Evolutionary conservation across 768 basidiomycete species (phyloP).

Genomic region (Kwoniella heveanensis): DNA sequence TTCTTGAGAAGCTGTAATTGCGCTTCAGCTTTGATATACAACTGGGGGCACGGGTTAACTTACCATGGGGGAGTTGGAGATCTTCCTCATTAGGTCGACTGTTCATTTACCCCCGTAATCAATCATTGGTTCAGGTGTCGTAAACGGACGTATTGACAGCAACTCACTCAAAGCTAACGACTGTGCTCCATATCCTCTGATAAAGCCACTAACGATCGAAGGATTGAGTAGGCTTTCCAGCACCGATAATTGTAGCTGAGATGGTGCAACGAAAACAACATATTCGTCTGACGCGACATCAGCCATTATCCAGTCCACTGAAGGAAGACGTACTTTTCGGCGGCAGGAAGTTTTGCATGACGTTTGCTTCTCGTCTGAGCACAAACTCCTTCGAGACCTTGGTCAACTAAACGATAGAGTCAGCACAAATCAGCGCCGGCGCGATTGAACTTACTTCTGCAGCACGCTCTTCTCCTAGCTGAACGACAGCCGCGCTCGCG

Average conservation of each 20-base stretch:
- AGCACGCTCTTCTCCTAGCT: constrained; percentile 74
- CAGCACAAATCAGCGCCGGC: too few relatives aligned
- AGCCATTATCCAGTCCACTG: not conserved
- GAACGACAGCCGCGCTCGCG: constrained; percentile 69
- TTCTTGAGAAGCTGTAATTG: constrained; percentile 32
- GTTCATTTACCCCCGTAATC: too few relatives aligned
- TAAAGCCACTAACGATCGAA: constrained; percentile 68
- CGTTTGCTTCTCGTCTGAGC: constrained; percentile 78
- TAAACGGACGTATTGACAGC: not conserved
- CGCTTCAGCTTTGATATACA: too few relatives aligned
- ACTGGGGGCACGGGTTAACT: too few relatives aligned
- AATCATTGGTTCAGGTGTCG: too few relatives aligned
- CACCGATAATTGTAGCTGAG: constrained; percentile 75
- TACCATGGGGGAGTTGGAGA: constrained; percentile 88
- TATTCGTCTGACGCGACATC: constrained; percentile 75
- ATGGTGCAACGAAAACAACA: constrained; percentile 93
- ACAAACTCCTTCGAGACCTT: constrained; percentile 84
- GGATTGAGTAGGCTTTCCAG: constrained; percentile 75
- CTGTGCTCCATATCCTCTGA: constrained; percentile 71
- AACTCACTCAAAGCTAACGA: constrained; percentile 41
- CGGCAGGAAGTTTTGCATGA: constrained; percentile 80
- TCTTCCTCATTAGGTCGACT: constrained; percentile 76
- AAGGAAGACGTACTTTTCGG: constrained; percentile 81
- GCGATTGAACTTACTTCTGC: constrained; percentile 65
- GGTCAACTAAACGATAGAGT: constrained; percentile 61